Evolutionary conservation across 2,329 filamentous ascomycete genomes (phyloP).

Genomic region (Teratosphaeria destructans): DNA sequence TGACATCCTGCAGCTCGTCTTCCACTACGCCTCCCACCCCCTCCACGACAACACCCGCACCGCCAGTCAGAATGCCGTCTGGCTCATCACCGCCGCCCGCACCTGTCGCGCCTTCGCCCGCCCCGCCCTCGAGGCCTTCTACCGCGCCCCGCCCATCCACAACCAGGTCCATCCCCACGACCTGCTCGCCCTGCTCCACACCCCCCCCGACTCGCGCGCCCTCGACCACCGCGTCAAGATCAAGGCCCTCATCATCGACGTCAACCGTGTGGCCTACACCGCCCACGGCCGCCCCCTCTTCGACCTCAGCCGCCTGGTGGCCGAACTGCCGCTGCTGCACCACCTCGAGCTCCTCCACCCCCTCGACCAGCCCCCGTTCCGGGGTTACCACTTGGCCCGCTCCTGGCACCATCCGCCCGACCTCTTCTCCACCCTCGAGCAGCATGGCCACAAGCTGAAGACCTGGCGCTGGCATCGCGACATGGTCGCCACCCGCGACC

Average conservation of each 20-base stretch:
- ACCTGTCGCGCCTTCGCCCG: slow-evolving; percentile 25
- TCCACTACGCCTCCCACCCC: slow-evolving; percentile 23
- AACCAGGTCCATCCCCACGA: slow-evolving; percentile 21
- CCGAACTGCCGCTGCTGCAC: slow-evolving; percentile 54
- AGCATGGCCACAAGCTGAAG: slow-evolving; percentile 35
- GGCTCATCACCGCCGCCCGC: slow-evolving; percentile 24
- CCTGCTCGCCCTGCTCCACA: slow-evolving; percentile 20
- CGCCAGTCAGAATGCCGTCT: slow-evolving; percentile 17
- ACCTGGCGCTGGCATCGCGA: slow-evolving; percentile 45
- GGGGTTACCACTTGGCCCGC: slow-evolving; percentile 38
- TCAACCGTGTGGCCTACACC: slow-evolving; percentile 46
- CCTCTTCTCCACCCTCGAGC: slow-evolving; percentile 54
- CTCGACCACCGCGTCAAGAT: slow-evolving; percentile 62
- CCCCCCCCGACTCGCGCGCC: slow-evolving; percentile 10
- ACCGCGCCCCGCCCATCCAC: slow-evolving; percentile 21
- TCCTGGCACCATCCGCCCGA: slow-evolving; percentile 59
- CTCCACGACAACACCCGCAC: slow-evolving; percentile 12
- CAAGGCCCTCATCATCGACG: slow-evolving; percentile 58
- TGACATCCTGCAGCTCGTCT: slow-evolving; percentile 25
- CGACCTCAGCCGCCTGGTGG: slow-evolving; percentile 49
- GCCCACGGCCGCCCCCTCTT: slow-evolving; percentile 45
- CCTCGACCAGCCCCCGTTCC: slow-evolving; percentile 57
- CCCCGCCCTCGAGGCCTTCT: slow-evolving; percentile 28
- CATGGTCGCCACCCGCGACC: slow-evolving; percentile 22
- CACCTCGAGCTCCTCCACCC: slow-evolving; percentile 63